Base-by-base conservation (phyloP, 75 land plant species). In the Ceratopteris richardii region DNA sequence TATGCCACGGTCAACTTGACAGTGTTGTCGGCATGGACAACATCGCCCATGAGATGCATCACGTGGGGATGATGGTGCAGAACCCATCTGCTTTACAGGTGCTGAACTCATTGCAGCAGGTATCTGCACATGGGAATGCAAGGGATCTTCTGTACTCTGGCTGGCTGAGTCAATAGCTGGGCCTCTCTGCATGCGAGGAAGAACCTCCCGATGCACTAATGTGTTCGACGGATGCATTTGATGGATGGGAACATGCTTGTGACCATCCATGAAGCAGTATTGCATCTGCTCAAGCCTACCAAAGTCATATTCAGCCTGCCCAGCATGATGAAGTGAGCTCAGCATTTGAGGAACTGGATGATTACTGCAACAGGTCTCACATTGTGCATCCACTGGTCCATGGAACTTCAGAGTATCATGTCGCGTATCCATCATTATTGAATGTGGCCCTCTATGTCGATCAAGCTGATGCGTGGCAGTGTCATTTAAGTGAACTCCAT, bases 11-110 rank as follows among this genome's bases (percentile, higher is more conserved):
- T 46, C 21, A 17, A 46, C 48, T 20, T 46, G 48, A 46, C 2
- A n/a, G 21, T 46, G 48, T 20, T 46, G 48, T 3, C 3, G n/a
- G 17, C 48, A 46, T 5, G 4, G 3, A 20, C 48, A 46, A 17
- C 21, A n/a, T 46, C 48, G 14, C 17, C 14, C 14, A 20, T 46
- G 48, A 46, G 1, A 3, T 14, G 4, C 1, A 4, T n/a, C 14
- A 7, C 48, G n/a, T 7, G 48, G 48, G 4, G 48, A 46, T 46
- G 48, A 46, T 46, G 48, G 48, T n/a, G 48, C 48, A 5, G 48
- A 46, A 46, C 48, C 14, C 48, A 46, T 7, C 14, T 4, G n/a
- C 21, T 46, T n/a, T 46, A 17, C 12, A 14, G 48, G n/a, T 4
- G 14, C 21, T 46, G 21, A 17, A 46, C 21, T 20, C 14, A 14